Evolutionary conservation across 345 rosid species (phyloP).

Genomic region (Geranium rotundifolium): DNA sequence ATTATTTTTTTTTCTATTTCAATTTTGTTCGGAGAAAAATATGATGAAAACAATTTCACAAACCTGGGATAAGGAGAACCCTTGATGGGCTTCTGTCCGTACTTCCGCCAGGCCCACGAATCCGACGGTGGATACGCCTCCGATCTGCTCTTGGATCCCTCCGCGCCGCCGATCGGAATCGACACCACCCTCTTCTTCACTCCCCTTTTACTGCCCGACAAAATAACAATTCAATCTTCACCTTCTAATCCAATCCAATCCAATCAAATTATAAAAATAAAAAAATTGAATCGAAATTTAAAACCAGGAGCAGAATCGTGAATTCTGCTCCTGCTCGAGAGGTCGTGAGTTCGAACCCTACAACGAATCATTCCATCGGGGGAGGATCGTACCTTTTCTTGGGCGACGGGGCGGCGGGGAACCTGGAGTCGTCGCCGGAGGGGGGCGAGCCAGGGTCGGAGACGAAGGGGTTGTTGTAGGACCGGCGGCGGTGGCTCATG

Average conservation of each 20-base stretch:
- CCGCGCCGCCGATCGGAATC: slow-evolving; percentile 51
- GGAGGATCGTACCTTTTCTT: slow-evolving; percentile 45
- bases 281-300: background rate
- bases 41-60: background rate
- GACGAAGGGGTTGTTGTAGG: slow-evolving; percentile 7
- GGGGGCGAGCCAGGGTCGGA: slow-evolving; percentile 29
- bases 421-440: slow-evolving; percentile 35
- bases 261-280: background rate
- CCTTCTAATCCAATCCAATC: no score
- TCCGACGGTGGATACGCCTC: slow-evolving; percentile 64
- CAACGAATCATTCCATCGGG: no score
- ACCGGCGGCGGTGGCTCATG: background rate
- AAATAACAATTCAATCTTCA: no score
- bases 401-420: slow-evolving; percentile 23
- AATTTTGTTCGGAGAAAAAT: no score
- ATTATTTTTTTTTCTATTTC: no score
- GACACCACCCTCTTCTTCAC: slow-evolving; percentile 54
- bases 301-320: no score
- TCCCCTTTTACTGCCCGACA: slow-evolving; percentile 21
- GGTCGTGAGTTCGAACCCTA: no score
- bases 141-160: slow-evolving; percentile 40
- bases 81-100: slow-evolving; percentile 80
- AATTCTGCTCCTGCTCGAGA: no score
- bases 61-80: slow-evolving; percentile 80
- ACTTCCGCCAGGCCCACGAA: slow-evolving; percentile 84